Evolutionary conservation across 169 alveolate species (phyloP), one percentile per base, ranked within the genome.

Genomic region (Plasmodium vinckei): DNA sequence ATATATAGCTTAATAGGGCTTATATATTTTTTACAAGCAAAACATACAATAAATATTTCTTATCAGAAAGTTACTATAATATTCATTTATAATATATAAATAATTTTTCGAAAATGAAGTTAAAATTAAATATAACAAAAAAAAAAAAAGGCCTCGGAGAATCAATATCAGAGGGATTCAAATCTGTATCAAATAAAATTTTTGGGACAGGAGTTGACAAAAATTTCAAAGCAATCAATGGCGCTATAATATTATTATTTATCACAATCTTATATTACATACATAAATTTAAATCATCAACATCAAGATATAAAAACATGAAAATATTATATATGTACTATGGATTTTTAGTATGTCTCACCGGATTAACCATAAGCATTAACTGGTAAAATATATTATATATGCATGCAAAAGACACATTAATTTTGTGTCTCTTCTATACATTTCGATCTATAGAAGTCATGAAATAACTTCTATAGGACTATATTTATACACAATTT

Each of bases 321-420:
- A 46, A 44, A 39, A 9, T 64, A 42, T 33, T 75, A 13, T 61
- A 61, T 56, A 75, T 75, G 88, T 75, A 57, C 61, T 75, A 75
- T 23, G 88, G 88, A 23, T 75, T 75, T 75, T 57, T 75, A 64
- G 73, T 64, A 19, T 75, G 88, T 63, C 75, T 75, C 12, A 56
- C 64, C 3, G 75, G 88, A 25, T 75, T 75, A 42, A 75, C 77
- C 42, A 64, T 75, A 12, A 75, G 88, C 42, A 75, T 75, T 15
- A 75, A 75, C 54, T 75, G 88, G 88, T 75, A 75, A 75, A 63
- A 33, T 27, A 5, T n/a, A 39, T 12, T 13, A 51, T 15, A 42
- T 51, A 19, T 71, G 6, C 49, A 42, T 39, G 25, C 51, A 39
- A 49, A 39, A 53, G 25, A 10, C 23, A 9, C 7, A 23, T 23